Evolutionary conservation across 176 grass and related monocot genomes (phyloP), one percentile per base, ranked within the genome.

Genomic region (Carex myosuroides): DNA sequence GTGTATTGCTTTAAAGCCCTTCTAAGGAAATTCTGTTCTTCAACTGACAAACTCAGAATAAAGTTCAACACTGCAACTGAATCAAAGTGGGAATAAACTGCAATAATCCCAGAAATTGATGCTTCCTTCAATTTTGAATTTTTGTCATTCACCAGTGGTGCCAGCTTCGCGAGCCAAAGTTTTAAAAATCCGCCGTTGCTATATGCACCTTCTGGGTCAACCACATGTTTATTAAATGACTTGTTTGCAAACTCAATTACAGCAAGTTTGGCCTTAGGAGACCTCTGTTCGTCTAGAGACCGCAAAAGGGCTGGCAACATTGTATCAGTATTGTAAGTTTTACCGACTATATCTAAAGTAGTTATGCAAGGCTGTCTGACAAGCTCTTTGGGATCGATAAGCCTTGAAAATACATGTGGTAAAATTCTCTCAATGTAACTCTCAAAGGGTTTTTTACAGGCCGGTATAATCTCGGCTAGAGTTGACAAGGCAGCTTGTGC

Each of bases 61-160:
- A 99, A 99, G 83, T 99, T 99, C 88, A 99, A 86, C 79, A 95
- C 96, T 81, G 96, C 93, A 60, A 87, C 86, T 54, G 96, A 93
- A 90, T 99, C 96, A 64, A 99, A 99, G 79, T 99, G 93, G 80
- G 89, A 89, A 86, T 99, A 99, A 87, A 99, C 90, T 39, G 93
- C 85, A 85, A 99, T 99, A 44, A 99, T 99, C 70, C 93, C 93
- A 88, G 89, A 90, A 85, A 94, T 99, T 44, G 93, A 90, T 32
- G 96, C 96, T 86, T 99, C 96, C 91, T 95, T 99, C 85, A 99
- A 76, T 91, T 93, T 99, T 68, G 93, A 79, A 61, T 92, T 99
- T 85, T 99, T 99, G 83, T 93, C 96, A 87, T 95, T 92, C 80
- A 95, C 93, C 84, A 95, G 86, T 46, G 96, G 96, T 89, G 91